Evolutionary conservation across 108 stramenopile species (phyloP).

Genomic region (Pseudonitzschia multiseries): DNA sequence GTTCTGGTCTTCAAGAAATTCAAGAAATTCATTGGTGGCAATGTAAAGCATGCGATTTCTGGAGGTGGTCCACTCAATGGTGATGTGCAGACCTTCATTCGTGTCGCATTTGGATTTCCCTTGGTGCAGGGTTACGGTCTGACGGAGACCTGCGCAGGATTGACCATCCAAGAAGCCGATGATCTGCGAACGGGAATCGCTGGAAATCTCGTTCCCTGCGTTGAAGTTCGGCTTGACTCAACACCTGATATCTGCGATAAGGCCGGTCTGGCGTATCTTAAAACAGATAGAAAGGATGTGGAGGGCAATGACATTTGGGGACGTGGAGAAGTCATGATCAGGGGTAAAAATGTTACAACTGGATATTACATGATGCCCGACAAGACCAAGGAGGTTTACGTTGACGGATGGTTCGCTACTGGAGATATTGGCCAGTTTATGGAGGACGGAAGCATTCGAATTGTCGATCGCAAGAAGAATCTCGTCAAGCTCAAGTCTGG

Average conservation of each 20-base stretch:
- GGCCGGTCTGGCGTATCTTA: constrained; percentile 70
- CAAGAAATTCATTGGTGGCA: constrained; percentile 76
- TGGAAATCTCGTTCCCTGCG: constrained; percentile 67
- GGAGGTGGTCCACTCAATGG: constrained; percentile 86
- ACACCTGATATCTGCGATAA: constrained; percentile 83
- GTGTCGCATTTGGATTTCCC: constrained; percentile 75
- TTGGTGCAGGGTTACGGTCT: constrained; percentile 87
- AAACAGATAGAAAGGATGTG: constrained; percentile 65
- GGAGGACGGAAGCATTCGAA: constrained; percentile 74
- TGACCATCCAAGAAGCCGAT: constrained; percentile 66
- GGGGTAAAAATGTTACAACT: constrained; percentile 60
- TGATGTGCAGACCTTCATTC: constrained; percentile 83
- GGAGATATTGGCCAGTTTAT: constrained; percentile 91
- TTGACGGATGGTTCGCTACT: constrained; percentile 79
- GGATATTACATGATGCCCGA: constrained; percentile 89
- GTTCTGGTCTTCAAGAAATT: constrained; percentile 89
- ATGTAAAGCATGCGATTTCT: constrained; percentile 70
- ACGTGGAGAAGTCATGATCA: constrained; percentile 77
- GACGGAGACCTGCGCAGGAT: constrained; percentile 84
- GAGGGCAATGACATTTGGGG: constrained; percentile 72
- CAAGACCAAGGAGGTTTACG: constrained; percentile 77
- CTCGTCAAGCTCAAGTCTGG: constrained; percentile 93
- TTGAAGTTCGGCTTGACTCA: constrained; percentile 76
- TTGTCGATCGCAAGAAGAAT: constrained; percentile 91
- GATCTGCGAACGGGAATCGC: constrained; percentile 76